Evolutionary conservation across 2,329 filamentous ascomycete species (phyloP), one percentile per base, ranked within the genome.

Genomic region (Claviceps maximensis): DNA sequence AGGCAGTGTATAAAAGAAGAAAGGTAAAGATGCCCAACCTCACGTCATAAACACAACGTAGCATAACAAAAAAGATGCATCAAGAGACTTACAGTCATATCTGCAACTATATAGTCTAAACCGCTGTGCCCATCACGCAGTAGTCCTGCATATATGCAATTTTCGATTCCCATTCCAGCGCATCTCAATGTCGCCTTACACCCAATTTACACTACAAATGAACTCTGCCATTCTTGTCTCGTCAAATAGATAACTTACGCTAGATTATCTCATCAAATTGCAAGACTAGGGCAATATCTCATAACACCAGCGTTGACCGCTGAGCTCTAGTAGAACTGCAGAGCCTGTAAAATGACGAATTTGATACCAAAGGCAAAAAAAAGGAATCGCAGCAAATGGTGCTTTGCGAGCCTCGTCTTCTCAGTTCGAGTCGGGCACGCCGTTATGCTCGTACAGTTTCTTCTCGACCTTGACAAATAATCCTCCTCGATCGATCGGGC

Each of bases 381-480:
- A n/a, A 38, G n/a, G n/a, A 33, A 10, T 33, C 31, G 9, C 9
- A 33, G 9, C 31, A 33, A 33, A 33, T 33, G 31, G 13, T 12
- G 10, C 4, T 33, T 12, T 33, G 31, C 12, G n/a, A 15, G 25
- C 17, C 15, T 46, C 44, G 9, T 49, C 21, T 9, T 23, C 31
- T 49, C 50, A 52, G 23, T 25, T 40, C 13, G 44, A 9, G 33
- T 47, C 13, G 38, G 27, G 13, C 36, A 15, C 36, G 12, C 25
- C 9, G 29, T 49, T n/a, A 9, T 23, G 49, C 10, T 29, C 8
- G 23, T 53, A 27, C 38, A 54, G 40, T 12, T 61, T 64, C 66
- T 80, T 81, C 45, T 71, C 67, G 33, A 82, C 69, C 54, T 69
- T 77, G 50, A 80, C 74, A 42, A 81, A 67, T 49, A 82, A 62